These are phyloP conservation scores for Teratosphaeria epicoccoides DNA, from an alignment of 2,329 filamentous ascomycete genomes.

Conservation along the genomic window DNA sequence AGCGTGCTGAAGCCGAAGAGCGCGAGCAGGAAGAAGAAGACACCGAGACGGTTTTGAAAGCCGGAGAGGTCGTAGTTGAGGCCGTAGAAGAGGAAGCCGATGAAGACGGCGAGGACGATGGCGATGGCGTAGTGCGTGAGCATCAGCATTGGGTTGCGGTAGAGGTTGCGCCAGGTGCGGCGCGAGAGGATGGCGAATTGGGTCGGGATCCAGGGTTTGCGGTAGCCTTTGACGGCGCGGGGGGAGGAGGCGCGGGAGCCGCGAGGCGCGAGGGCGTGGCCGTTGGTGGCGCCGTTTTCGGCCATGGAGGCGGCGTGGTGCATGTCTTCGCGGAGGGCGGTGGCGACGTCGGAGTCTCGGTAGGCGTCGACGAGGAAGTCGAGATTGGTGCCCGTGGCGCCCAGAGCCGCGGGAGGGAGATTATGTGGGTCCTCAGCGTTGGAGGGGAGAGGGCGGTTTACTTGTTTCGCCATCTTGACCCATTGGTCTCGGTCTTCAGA, in stretches of 20 bases:
- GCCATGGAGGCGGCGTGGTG: constrained; percentile 55
- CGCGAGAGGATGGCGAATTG: constrained; percentile 86
- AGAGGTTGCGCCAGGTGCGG: constrained; percentile 93
- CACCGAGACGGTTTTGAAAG: constrained; percentile 91
- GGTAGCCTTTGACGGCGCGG: constrained; percentile 58
- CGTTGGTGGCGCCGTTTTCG: constrained; percentile 49
- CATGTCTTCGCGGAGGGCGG: constrained; percentile 67
- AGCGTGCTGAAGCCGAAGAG: constrained; percentile 95
- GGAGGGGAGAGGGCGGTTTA: constrained; percentile 42
- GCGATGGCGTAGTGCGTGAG: constrained; percentile 96
- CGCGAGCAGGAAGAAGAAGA: constrained; percentile 95
- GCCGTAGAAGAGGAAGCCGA: constrained; percentile 92
- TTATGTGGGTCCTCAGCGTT: constrained; percentile 41
- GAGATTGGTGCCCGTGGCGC: constrained; percentile 62
- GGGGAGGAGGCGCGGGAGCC: constrained; percentile 39
- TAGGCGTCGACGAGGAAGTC: constrained; percentile 72
- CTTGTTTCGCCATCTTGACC: constrained; percentile 48
- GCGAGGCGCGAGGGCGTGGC: constrained; percentile 29
- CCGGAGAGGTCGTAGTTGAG: constrained; percentile 91
- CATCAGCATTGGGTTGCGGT: constrained; percentile 97
- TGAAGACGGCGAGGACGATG: constrained; percentile 85
- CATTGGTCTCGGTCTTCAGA: constrained; percentile 42
- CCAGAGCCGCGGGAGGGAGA: constrained; percentile 14
- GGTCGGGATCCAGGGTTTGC: constrained; percentile 63
- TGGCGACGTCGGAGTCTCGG: constrained; percentile 64